These are phyloP conservation scores for Tardiomyces depauwii DNA, from an alignment of 1,139 yeast genomes.

Conservation along the genomic window DNA sequence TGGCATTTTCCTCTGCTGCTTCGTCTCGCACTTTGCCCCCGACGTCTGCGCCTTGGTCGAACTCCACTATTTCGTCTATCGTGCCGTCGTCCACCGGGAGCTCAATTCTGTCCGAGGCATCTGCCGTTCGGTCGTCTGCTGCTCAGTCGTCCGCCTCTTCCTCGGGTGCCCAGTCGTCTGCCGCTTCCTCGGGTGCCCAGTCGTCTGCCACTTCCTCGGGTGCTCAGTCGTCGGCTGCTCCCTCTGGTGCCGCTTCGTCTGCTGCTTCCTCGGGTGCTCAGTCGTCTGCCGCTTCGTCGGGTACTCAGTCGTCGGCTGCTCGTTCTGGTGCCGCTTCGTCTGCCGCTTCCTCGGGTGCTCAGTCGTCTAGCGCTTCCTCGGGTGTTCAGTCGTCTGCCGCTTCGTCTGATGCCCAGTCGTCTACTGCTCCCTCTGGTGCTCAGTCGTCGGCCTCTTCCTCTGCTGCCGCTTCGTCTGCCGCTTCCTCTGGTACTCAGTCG, in stretches of 20 bases:
- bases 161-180: too few species aligned
- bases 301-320: neutral
- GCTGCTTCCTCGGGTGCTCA: too few species aligned
- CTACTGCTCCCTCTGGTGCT: neutral
- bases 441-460: neutral
- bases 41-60: too few species aligned
- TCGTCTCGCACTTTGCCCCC: too few species aligned
- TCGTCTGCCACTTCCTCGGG: too few species aligned
- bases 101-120: too few species aligned
- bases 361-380: neutral
- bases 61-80: too few species aligned
- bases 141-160: too few species aligned
- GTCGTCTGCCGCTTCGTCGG: too few species aligned
- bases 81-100: too few species aligned
- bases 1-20: too few species aligned
- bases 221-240: neutral
- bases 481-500: neutral
- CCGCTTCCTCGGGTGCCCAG: neutral
- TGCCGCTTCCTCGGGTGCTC: neutral
- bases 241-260: neutral
- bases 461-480: neutral
- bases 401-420: neutral
- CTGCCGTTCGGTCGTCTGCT: too few species aligned
- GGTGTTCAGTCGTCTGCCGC: neutral
- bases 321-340: neutral